Percentiles rank a stretch among this genome's conserved stretches.
phyloP scores from a whole-genome alignment of 2,329 filamentous ascomycete species.

The Lasiodiplodia sp. region DNA sequence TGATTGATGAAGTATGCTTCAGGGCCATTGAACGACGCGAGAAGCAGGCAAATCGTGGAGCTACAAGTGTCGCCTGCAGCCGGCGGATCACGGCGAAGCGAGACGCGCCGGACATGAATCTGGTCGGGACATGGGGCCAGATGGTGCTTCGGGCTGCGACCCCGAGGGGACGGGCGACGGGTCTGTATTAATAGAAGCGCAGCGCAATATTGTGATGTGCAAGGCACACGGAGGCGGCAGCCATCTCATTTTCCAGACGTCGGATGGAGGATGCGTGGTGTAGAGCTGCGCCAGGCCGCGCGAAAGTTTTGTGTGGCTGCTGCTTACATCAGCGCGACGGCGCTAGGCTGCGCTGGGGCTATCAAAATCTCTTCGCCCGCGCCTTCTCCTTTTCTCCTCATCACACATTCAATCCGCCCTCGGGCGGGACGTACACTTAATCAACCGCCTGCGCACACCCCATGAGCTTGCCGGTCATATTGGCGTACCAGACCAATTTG shows the following conservation, averaged over 20 bases:
- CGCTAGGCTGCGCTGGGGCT: conserved; percentile 7
- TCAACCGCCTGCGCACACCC: conserved; percentile 50
- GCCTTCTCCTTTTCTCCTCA: conserved; percentile 32
- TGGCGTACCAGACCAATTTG: conserved; percentile 52
- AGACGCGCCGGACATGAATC: conserved; percentile 15
- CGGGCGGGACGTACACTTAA: conserved; percentile 48
- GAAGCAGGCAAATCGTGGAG: conserved; percentile 61
- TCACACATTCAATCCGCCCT: conserved; percentile 50
- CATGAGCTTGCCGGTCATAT: conserved; percentile 55
- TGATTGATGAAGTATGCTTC: conserved; percentile 59
- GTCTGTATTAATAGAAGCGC: conserved; percentile 10
- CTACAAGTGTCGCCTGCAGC: conserved; percentile 15
- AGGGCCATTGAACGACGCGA: conserved; percentile 54
- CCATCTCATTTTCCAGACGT: conserved; percentile 13
- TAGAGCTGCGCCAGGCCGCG: background rate
- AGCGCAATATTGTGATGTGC: conserved; percentile 20
- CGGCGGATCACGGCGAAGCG: conserved; percentile 21
- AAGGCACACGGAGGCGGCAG: conserved; percentile 14
- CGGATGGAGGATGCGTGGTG: background rate
- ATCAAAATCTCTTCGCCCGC: conserved; percentile 19
- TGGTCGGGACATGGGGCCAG: conserved; percentile 21
- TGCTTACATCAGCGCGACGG: conserved; percentile 26
- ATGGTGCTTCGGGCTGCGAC: conserved; percentile 6
- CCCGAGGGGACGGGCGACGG: background rate
- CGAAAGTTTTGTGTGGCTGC: conserved; percentile 12